Evolutionary conservation across 345 rosid species (phyloP), one percentile per base, ranked within the genome.

Genomic region (Trapa bicornis): DNA sequence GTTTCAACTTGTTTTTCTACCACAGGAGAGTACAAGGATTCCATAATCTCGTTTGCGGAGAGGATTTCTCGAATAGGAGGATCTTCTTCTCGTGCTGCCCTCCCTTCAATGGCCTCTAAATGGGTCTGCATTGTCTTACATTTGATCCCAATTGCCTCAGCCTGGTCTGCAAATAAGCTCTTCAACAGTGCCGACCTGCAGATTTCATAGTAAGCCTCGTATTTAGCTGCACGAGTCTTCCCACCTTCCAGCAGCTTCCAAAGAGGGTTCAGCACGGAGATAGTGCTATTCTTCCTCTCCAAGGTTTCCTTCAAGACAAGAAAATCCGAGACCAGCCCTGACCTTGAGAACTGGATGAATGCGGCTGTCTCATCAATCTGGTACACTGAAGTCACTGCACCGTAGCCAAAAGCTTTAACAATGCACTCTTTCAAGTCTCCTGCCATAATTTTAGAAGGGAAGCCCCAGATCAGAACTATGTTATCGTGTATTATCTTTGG

Each of bases 141-240:
- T 75, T 72, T 80, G 73, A 85, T 78, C 50, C 93, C 87, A 17
- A 84, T 79, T 16, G 91, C 84, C 77, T 76, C 82, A 53, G 97
- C 97, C 79, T 89, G 93, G 70, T 92, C 96, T 4, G 98, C 84
- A 76, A 92, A 85, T 35, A 80, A 70, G 57, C 78, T 65, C 78
- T 89, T 73, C 3, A 96, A 87, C 71, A 77, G 43, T 3, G 85
- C 77, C 74, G 96, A 89, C 69, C 87, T 71, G 78, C 99, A 94
- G 63, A 94, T 91, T 75, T 89, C 93, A 70, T 78, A 84, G 75
- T 91, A 91, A 42, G 91, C 77, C 77, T 89, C 96, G 63, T 91
- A 91, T 65, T 73, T 80, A 68, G 89, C 95, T 15, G 96, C 96
- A 66, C 76, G 48, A 2, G 89, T 84, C 61, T 73, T 87, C 70